A percentile compares a stretch with the other conserved stretches of the same genome.
Conservation (phyloP, 2,329 filamentous ascomycete species). For the Colletotrichum coccodes region DNA sequence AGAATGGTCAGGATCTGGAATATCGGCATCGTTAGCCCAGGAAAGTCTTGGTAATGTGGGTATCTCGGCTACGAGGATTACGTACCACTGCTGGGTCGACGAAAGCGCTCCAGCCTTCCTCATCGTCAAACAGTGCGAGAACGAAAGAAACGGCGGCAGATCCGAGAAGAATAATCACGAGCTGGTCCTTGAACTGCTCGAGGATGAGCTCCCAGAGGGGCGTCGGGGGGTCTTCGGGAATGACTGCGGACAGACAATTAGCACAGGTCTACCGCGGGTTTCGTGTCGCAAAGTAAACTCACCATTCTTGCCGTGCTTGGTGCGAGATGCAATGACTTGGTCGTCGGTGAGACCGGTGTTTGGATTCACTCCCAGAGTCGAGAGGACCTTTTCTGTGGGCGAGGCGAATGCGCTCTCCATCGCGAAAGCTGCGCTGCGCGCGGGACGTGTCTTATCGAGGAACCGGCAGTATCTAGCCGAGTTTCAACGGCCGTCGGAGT, state of each 20-base stretch:
- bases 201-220: conserved; percentile 96
- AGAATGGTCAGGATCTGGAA: conserved; percentile 92
- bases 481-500: conserved; percentile 12
- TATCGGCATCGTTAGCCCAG: conserved; percentile 35
- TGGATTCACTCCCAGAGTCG: conserved; percentile 66
- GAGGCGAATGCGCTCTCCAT: conserved; percentile 74
- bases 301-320: conserved; percentile 76
- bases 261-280: conserved; percentile 26
- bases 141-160: conserved; percentile 95
- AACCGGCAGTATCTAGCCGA: conserved; percentile 24
- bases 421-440: conserved; percentile 34
- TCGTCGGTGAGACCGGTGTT: conserved; percentile 65
- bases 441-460: conserved; percentile 24
- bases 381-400: conserved; percentile 67
- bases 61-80: conserved; percentile 40
- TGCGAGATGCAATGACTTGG: conserved; percentile 65
- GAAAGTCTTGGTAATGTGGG: conserved; percentile 23
- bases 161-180: conserved; percentile 92
- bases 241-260: conserved; percentile 52
- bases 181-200: conserved; percentile 99
- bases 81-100: conserved; percentile 94
- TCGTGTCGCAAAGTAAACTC: conserved; percentile 41
- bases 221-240: conserved; percentile 90
- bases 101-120: conserved; percentile 95
- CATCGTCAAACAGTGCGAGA: conserved; percentile 91